Conservation (phyloP, 371 early-diverging fungal species). For the Zancudomyces culisetae region DNA sequence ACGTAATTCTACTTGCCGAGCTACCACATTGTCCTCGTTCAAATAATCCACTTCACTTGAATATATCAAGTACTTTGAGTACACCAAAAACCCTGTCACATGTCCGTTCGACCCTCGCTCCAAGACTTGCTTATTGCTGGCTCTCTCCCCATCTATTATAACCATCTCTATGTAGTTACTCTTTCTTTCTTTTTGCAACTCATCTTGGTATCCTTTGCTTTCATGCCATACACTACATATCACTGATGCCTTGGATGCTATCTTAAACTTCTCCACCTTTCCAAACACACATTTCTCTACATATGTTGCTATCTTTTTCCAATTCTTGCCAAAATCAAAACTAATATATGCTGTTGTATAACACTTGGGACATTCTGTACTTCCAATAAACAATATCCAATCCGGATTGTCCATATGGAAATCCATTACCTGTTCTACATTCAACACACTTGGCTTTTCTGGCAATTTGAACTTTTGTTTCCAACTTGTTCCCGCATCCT, state of each 20-base stretch:
- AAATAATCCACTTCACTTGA: conserved; percentile 16
- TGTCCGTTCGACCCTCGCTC: conserved; percentile 9
- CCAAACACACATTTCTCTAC: conserved; percentile 78
- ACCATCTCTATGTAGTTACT: conserved; percentile 20
- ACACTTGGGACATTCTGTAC: conserved; percentile 27
- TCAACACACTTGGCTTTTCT: conserved; percentile 31
- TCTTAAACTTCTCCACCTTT: conserved; percentile 33
- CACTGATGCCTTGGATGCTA: conserved; percentile 39
- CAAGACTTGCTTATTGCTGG: conserved; percentile 2
- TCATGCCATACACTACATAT: conserved; percentile 47
- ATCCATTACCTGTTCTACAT: conserved; percentile 41
- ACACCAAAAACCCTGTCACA: conserved; percentile 10
- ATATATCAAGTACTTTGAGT: conserved; percentile 13
- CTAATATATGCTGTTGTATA: conserved; percentile 48
- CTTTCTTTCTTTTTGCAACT: conserved; percentile 6
- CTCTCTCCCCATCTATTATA: conserved; percentile 1
- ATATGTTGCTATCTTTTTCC: conserved; percentile 57
- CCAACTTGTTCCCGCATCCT: conserved; percentile 49
- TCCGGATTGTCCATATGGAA: conserved; percentile 64
- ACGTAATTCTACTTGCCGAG: conserved; percentile 30
- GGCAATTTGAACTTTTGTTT: conserved; percentile 31
- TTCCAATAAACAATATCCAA: conserved; percentile 60
- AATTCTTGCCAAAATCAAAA: conserved; percentile 44
- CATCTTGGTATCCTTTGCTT: conserved; percentile 29
- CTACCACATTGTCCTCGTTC: conserved; percentile 5